Conservation (phyloP, 441 rosid species). For the Biscutella laevigata region DNA sequence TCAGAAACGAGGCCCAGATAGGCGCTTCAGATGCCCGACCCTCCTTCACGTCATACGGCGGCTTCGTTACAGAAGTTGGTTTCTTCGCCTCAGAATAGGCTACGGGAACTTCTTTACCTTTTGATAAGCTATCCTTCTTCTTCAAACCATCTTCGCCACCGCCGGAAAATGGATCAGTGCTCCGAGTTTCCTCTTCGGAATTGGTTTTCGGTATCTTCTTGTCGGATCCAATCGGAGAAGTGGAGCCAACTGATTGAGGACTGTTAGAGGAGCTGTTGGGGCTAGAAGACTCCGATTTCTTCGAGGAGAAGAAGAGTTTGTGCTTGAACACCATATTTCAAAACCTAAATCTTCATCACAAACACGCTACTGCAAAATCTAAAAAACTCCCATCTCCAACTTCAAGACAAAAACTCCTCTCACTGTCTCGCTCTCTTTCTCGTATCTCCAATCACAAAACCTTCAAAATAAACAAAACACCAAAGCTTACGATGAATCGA, state of each 20-base stretch:
- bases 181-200: slow-evolving; percentile 32
- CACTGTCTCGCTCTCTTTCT: too few species aligned
- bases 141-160: slow-evolving; percentile 31
- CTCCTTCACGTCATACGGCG: not conserved
- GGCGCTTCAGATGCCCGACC: slow-evolving; percentile 16
- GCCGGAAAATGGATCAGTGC: not conserved
- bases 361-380: too few species aligned
- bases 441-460: too few species aligned
- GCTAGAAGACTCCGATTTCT: slow-evolving; percentile 56
- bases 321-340: slow-evolving; percentile 61
- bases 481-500: too few species aligned
- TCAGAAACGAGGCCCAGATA: slow-evolving; percentile 60
- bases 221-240: slow-evolving; percentile 63
- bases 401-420: too few species aligned
- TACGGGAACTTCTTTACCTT: too few species aligned
- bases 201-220: slow-evolving; percentile 56
- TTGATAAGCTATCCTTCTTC: slow-evolving; percentile 41
- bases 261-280: slow-evolving; percentile 58
- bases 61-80: not conserved
- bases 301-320: slow-evolving; percentile 59
- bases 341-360: not conserved
- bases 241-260: slow-evolving; percentile 58
- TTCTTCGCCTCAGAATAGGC: slow-evolving; percentile 32
- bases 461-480: too few species aligned
- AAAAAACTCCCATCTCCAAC: too few species aligned